Evolutionary conservation across 768 basidiomycete species (phyloP).

Genomic region (Russula earlei): DNA sequence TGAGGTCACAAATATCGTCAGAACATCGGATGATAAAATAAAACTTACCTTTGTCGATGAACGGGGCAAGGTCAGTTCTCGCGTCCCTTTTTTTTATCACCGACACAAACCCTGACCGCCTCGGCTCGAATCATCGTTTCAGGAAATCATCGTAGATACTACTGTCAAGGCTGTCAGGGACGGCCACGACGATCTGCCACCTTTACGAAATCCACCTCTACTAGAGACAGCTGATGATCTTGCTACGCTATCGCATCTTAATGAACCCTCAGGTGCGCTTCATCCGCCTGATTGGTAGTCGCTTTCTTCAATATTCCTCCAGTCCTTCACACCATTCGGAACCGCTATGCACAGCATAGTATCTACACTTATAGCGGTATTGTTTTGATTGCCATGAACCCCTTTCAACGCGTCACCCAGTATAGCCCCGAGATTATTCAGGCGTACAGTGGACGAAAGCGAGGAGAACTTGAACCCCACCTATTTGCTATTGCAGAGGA

Average conservation of each 20-base stretch:
- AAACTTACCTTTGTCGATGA: slow-evolving; percentile 83
- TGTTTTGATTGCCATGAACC: slow-evolving; percentile 97
- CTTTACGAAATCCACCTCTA: slow-evolving; percentile 90
- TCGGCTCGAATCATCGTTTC: not conserved
- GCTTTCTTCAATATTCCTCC: not conserved
- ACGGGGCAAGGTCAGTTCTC: slow-evolving; percentile 67
- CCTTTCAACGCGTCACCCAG: slow-evolving; percentile 93
- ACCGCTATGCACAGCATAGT: slow-evolving; percentile 93
- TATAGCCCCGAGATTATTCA: slow-evolving; percentile 97
- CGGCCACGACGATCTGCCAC: slow-evolving; percentile 74
- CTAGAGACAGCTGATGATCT: slow-evolving; percentile 97
- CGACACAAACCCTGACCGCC: not conserved
- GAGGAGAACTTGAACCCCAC: slow-evolving; percentile 96
- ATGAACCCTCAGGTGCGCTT: slow-evolving; percentile 85
- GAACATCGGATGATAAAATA: slow-evolving; percentile 62
- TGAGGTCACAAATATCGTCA: slow-evolving; percentile 60
- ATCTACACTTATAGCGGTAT: slow-evolving; percentile 99
- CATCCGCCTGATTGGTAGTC: not conserved
- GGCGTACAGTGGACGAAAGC: slow-evolving; percentile 83
- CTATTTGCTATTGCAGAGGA: slow-evolving; percentile 99
- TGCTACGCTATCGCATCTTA: slow-evolving; percentile 94
- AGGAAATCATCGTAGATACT: slow-evolving; percentile 78
- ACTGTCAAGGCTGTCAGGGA: slow-evolving; percentile 73
- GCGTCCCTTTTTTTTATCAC: slow-evolving; percentile 8
- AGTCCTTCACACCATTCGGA: slow-evolving; percentile 96